Evolutionary conservation across 306 rosid genomes (phyloP), one percentile per base, ranked within the genome.

Genomic region (Dicorynia guianensis): DNA sequence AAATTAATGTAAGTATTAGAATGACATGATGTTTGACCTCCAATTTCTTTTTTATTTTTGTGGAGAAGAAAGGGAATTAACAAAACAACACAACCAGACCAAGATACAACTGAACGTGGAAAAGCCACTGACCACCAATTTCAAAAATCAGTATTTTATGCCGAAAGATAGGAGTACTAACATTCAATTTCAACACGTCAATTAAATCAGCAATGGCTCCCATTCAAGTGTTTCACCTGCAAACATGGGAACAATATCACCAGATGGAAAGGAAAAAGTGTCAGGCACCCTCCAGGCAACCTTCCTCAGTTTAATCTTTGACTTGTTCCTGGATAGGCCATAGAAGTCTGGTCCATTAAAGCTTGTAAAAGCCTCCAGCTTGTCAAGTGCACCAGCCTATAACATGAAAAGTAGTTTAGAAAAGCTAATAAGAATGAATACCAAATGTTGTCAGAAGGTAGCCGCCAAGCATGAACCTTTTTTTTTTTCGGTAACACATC

Each of bases 271-370:
- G 3, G 93, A 84, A 49, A 88, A 78, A 20, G 48, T 70, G 20
- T 91, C 87, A 0, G 97, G 98, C 67, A 94, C 98, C 83, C 52
- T 87, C 90, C 96, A 91, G 65, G 87, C 87, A 67, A 83, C 82
- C 80, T 84, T 90, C 78, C 76, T 84, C 85, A 94, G 73, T 68
- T 68, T 89, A 63, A 90, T 85, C 82, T 88, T 91, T 15, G 81
- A 79, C 39, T 83, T 77, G 87, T 90, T 94, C 80, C 97, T 77
- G 17, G 98, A 96, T 62, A 94, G 90, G 35, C 97, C 93, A 76
- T 94, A 94, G 81, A 94, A 94, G 82, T 94, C 98, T n/a, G 98
- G 94, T 64, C 97, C 98, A 80, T 91, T 94, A 43, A 94, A 94
- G 85, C 98, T 91, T 71, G 96, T 83, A 81, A 94, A 94, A 36